Percentiles rank a stretch among this genome's conserved stretches.
phyloP scores from a whole-genome alignment of 2,329 filamentous ascomycete genomes.

The Sclerotinia subarctica region DNA sequence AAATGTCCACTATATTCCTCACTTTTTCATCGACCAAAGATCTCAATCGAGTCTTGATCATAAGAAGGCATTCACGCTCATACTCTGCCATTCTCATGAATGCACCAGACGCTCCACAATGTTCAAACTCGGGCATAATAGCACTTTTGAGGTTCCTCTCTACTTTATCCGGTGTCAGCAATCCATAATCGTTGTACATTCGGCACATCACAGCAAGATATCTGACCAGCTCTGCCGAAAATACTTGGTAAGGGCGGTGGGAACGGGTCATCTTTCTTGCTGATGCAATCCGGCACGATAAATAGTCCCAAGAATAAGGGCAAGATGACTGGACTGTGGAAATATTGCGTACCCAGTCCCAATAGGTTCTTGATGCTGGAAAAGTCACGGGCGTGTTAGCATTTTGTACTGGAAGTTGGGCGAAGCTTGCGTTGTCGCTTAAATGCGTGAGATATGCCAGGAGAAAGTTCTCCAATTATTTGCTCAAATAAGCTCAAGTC shows the following conservation, averaged over 20 bases:
- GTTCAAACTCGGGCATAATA: conserved; percentile 31
- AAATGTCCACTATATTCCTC: not conserved
- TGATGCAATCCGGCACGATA: not conserved
- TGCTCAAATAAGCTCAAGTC: not conserved
- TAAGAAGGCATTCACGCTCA: not conserved
- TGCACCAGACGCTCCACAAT: not conserved
- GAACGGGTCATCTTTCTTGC: not conserved
- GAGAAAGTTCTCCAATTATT: not conserved
- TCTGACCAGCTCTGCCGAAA: conserved; percentile 18
- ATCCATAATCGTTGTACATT: conserved; percentile 41
- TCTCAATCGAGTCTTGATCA: not conserved
- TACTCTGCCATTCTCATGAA: not conserved
- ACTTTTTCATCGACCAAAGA: not conserved
- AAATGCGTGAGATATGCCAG: not conserved
- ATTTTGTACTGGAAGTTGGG: not conserved
- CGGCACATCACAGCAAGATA: conserved; percentile 37
- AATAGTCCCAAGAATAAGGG: conserved; percentile 16
- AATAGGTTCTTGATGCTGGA: not conserved
- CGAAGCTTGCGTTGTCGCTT: not conserved
- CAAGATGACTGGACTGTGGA: conserved; percentile 10
- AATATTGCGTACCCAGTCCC: conserved; percentile 6
- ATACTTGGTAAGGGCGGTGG: conserved; percentile 2
- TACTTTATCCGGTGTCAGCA: conserved; percentile 32
- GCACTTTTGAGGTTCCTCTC: conserved; percentile 40
- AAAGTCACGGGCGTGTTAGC: not conserved